These are phyloP conservation scores for Wickerhamiella nectarea DNA, from an alignment of 805 yeast species.

Conservation along the genomic window DNA sequence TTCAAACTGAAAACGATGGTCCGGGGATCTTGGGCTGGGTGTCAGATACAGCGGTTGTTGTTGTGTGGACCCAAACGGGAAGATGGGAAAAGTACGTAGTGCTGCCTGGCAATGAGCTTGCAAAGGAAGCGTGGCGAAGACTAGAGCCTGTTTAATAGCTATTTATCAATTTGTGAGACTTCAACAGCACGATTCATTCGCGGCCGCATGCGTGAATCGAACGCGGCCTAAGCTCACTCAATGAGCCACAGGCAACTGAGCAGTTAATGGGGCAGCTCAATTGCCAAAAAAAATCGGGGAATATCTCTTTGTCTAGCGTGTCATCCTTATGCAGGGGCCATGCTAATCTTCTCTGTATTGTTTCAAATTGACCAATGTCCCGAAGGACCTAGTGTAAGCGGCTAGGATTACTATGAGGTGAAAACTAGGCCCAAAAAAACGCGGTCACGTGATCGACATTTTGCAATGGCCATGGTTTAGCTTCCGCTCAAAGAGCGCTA, in stretches of 20 bases:
- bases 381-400: conserved; percentile 20
- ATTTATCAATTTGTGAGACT: neutral
- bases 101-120: conserved; percentile 47
- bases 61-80: conserved; percentile 60
- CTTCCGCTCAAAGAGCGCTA: too few relatives aligned
- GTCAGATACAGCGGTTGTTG: conserved; percentile 54
- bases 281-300: conserved; percentile 53
- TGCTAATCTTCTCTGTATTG: conserved; percentile 99
- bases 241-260: too few relatives aligned
- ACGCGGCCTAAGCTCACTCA: too few relatives aligned
- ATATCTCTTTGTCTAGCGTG: conserved; percentile 99
- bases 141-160: conserved; percentile 26
- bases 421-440: neutral
- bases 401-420: neutral
- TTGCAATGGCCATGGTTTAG: neutral
- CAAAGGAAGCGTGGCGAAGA: conserved; percentile 60
- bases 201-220: too few relatives aligned
- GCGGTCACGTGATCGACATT: neutral
- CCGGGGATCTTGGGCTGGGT: conserved; percentile 59
- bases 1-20: conserved; percentile 33
- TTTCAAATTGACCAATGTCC: conserved; percentile 98
- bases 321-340: conserved; percentile 99
- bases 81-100: conserved; percentile 82
- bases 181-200: too few relatives aligned
- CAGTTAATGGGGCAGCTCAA: too few relatives aligned